These are phyloP conservation scores for Evernia prunastri DNA, from an alignment of 495 filamentous ascomycete genomes.

Conservation along the genomic window DNA sequence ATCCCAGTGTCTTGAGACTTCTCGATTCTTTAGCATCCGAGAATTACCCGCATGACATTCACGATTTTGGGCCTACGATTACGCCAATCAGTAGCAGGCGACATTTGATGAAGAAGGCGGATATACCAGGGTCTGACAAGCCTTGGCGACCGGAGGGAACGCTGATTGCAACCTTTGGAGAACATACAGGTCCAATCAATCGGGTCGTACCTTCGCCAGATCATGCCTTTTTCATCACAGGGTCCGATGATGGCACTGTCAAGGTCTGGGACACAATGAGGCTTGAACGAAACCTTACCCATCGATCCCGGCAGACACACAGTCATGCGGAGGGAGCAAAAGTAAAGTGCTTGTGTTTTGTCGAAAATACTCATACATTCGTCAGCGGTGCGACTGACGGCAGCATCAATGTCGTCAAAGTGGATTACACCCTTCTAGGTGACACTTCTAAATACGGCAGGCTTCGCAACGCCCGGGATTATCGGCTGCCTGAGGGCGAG, in stretches of 20 bases:
- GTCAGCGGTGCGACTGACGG: conserved; percentile 86
- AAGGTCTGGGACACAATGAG: conserved; percentile 91
- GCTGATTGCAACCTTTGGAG: conserved; percentile 79
- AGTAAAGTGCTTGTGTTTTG: conserved; percentile 76
- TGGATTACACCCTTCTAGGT: conserved; percentile 60
- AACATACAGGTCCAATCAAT: conserved; percentile 78
- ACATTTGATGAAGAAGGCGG: conserved; percentile 56
- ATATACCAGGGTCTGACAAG: conserved; percentile 40
- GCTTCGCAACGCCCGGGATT: conserved; percentile 66
- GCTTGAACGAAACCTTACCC: conserved; percentile 80
- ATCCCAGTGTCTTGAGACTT: conserved; percentile 79
- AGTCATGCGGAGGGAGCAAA: conserved; percentile 61
- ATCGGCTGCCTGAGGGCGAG: conserved; percentile 67
- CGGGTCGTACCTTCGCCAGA: conserved; percentile 79
- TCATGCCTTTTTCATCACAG: conserved; percentile 91
- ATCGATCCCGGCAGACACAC: conserved; percentile 83
- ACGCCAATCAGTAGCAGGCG: conserved; percentile 57
- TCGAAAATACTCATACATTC: conserved; percentile 92
- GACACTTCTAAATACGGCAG: conserved; percentile 68
- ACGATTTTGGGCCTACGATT: conserved; percentile 70
- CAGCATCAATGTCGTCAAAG: conserved; percentile 79
- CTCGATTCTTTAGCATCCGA: conserved; percentile 85
- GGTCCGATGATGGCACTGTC: conserved; percentile 83
- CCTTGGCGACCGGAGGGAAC: conserved; percentile 80
- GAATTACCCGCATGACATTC: conserved; percentile 73